A percentile compares a stretch with the other conserved stretches of the same genome.
Evolutionary conservation across 2,329 filamentous ascomycete genomes (phyloP).

Genomic region (Trichoderma asperellum): DNA sequence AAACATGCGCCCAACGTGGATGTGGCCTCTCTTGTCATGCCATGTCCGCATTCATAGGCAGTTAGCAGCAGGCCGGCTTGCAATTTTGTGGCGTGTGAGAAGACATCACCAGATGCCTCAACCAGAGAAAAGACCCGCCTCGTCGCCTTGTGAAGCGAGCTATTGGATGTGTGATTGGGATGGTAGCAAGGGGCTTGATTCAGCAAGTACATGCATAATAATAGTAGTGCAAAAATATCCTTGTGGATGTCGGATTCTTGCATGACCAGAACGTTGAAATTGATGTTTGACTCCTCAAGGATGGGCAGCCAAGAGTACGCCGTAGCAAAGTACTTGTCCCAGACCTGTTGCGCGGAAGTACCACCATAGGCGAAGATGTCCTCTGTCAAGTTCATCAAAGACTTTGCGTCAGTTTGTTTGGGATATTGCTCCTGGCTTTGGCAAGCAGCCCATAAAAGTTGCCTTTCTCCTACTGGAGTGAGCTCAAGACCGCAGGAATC

Average conservation of each 20-base stretch:
- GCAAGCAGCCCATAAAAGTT: slow-evolving; percentile 17
- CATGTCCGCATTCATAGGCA: slow-evolving; percentile 24
- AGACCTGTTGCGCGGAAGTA: background rate
- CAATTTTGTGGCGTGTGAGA: background rate
- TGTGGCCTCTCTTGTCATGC: background rate
- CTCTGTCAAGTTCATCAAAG: background rate
- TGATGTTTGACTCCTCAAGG: background rate
- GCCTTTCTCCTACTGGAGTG: slow-evolving; percentile 7
- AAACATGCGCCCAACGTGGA: slow-evolving; percentile 16
- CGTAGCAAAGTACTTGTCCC: slow-evolving; percentile 3
- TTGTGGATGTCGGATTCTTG: background rate
- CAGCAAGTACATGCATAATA: slow-evolving; percentile 22
- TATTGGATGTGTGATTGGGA: slow-evolving; percentile 12
- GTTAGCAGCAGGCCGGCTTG: slow-evolving; percentile 15
- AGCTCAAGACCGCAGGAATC: slow-evolving; percentile 19
- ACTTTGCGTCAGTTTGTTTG: background rate
- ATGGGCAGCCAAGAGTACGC: slow-evolving; percentile 17
- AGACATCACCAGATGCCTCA: background rate
- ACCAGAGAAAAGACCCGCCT: slow-evolving; percentile 16
- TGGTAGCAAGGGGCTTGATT: slow-evolving; percentile 8
- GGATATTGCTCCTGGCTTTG: background rate
- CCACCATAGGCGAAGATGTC: slow-evolving; percentile 9
- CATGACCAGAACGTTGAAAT: background rate
- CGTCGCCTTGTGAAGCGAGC: slow-evolving; percentile 1
- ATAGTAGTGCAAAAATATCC: background rate